Conservation (phyloP, 371 early-diverging fungal species). For the Synchytrium microbalum region DNA sequence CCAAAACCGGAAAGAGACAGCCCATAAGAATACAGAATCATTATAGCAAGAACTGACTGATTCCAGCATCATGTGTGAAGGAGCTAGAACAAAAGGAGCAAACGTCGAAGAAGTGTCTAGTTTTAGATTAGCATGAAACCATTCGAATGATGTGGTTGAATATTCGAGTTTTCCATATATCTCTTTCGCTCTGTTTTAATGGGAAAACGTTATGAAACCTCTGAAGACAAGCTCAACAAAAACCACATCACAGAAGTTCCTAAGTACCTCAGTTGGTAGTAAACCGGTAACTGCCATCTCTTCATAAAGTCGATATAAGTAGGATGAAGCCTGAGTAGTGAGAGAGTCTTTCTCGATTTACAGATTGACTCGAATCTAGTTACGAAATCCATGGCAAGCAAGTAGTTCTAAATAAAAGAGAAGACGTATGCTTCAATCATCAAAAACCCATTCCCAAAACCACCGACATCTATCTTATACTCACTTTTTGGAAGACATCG, state of each 20-base stretch:
- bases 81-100: conserved; percentile 29
- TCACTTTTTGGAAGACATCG: conserved; percentile 61
- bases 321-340: conserved; percentile 50
- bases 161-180: neutral
- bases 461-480: neutral
- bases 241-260: no score
- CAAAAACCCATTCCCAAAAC: neutral
- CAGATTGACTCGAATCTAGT: conserved; percentile 48
- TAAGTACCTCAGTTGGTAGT: conserved; percentile 59
- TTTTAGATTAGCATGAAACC: neutral
- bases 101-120: neutral
- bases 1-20: conserved; percentile 61
- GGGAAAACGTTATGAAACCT: neutral
- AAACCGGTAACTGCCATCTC: conserved; percentile 65
- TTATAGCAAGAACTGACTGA: conserved; percentile 62
- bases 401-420: conserved; percentile 47
- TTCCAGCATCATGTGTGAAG: conserved; percentile 41
- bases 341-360: conserved; percentile 37
- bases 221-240: no score
- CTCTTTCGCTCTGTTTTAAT: neutral
- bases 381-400: conserved; percentile 56
- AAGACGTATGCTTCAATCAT: conserved; percentile 7
- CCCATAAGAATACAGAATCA: conserved; percentile 52
- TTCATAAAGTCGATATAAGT: conserved; percentile 63
- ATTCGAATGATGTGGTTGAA: neutral